Percentiles rank a stretch among this genome's conserved stretches.
These are phyloP conservation scores for Cornus controversa DNA, from an alignment of 148 eudicot species.

Conservation along the genomic window DNA sequence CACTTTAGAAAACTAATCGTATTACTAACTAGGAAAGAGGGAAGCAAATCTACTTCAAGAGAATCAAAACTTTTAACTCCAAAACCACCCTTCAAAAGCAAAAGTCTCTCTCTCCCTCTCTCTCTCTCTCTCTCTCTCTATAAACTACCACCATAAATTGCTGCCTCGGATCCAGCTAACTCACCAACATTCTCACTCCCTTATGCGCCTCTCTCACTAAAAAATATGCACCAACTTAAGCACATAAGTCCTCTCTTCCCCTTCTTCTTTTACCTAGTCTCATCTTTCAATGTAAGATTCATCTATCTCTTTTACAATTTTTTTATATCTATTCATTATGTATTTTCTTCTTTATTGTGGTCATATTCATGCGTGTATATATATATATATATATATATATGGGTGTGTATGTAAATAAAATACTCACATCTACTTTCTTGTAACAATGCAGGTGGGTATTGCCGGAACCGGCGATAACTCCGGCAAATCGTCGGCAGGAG, in stretches of 20 bases:
- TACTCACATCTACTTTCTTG: background rate
- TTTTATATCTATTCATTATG: no score
- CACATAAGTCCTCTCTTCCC: conserved; percentile 29
- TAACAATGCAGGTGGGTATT: conserved; percentile 28
- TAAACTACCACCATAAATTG: conserved; percentile 34
- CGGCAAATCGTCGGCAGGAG: conserved; percentile 9
- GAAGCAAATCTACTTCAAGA: no score
- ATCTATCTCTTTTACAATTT: background rate
- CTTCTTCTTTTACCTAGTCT: conserved; percentile 33
- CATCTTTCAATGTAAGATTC: conserved; percentile 40
- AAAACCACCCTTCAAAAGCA: background rate
- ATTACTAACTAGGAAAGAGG: no score
- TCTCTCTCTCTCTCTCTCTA: background rate
- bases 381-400: background rate
- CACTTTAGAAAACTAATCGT: no score
- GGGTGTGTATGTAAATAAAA: no score
- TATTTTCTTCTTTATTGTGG: background rate
- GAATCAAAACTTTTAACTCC: background rate
- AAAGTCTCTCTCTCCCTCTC: background rate
- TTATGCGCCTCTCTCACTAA: no score
- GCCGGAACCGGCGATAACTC: background rate
- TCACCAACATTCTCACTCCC: conserved; percentile 39
- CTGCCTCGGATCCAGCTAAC: conserved; percentile 25
- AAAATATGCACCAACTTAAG: conserved; percentile 16
- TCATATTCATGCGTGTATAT: background rate